Conservation (phyloP, 495 filamentous ascomycete genomes). For the Ramalina peruviana region DNA sequence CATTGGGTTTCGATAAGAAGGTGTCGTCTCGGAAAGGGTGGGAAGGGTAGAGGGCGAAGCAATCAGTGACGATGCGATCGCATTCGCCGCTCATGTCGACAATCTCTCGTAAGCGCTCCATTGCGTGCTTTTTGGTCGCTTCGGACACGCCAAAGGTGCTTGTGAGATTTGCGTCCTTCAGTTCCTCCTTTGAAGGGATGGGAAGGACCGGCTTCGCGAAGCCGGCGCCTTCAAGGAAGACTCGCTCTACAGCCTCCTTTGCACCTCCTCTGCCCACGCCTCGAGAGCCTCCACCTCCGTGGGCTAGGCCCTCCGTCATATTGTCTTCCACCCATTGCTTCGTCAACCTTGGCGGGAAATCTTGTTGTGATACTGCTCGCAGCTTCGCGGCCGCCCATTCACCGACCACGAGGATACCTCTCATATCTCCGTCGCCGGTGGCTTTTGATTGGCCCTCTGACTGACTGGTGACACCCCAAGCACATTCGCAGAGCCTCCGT, state of each 20-base stretch:
- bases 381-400: conserved; percentile 88
- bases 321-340: conserved; percentile 73
- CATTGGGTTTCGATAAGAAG: conserved; percentile 71
- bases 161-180: conserved; percentile 13
- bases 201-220: conserved; percentile 45
- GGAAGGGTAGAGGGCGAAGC: conserved; percentile 71
- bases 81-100: conserved; percentile 78
- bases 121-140: conserved; percentile 58
- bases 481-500: conserved; percentile 76
- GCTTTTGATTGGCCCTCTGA: conserved; percentile 40
- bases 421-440: conserved; percentile 76
- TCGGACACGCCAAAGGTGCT: conserved; percentile 49
- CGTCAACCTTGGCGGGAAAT: conserved; percentile 43
- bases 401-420: conserved; percentile 82
- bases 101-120: conserved; percentile 72
- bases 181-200: conserved; percentile 23
- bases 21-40: conserved; percentile 88
- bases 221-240: conserved; percentile 78
- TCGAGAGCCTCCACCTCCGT: conserved; percentile 64
- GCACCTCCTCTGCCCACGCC: conserved; percentile 64
- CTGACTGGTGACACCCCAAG: conserved; percentile 69
- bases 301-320: conserved; percentile 51
- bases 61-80: conserved; percentile 71
- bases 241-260: conserved; percentile 69
- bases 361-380: conserved; percentile 30